Evolutionary conservation across 2,329 filamentous ascomycete genomes (phyloP), one percentile per base, ranked within the genome.

Genomic region (Orbilia ellipsospora): DNA sequence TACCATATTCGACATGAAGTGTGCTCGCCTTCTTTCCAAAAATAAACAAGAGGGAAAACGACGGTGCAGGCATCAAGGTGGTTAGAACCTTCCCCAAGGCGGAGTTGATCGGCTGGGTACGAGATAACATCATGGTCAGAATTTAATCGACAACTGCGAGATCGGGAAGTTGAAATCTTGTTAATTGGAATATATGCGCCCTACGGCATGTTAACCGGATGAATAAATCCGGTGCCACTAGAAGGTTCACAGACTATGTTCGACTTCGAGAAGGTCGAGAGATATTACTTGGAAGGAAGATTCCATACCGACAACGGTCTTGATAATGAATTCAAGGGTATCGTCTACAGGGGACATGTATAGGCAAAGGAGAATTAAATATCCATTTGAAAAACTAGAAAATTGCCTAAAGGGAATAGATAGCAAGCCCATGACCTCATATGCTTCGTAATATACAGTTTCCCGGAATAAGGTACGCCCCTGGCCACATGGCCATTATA

Each of bases 381-480:
- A 54, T 42, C 50, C 18, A 36, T 50, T 45, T 23, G 16, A 51
- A 40, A 52, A 45, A 61, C 40, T 36, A 26, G 23, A 57, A 57
- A 60, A 31, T 48, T 40, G 28, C 10, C n/a, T 61, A 68, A 60
- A 36, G 42, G 1, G 12, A 59, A 52, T 36, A 50, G 40, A 23
- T 13, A n/a, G 7, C 54, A n/a, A 40, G 16, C 28, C 50, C 57
- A 56, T 70, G 59, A 62, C 50, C 40, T 70, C 66, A 57, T 70
- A 70, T 45, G 50, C 44, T 51, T 70, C 66, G 40, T 70, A 70
- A 70, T 70, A 16, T 70, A 70, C 66, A 70, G 20, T 63, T 57
- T 61, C 54, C 54, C 1, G 23, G 31, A 55, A 51, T 26, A 18
- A 61, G 16, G 8, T 26, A 44, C 31, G 31, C 20, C 55, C 40